phyloP scores from a whole-genome alignment of 257 asterid genomes.

The Solanum stenotomum region DNA sequence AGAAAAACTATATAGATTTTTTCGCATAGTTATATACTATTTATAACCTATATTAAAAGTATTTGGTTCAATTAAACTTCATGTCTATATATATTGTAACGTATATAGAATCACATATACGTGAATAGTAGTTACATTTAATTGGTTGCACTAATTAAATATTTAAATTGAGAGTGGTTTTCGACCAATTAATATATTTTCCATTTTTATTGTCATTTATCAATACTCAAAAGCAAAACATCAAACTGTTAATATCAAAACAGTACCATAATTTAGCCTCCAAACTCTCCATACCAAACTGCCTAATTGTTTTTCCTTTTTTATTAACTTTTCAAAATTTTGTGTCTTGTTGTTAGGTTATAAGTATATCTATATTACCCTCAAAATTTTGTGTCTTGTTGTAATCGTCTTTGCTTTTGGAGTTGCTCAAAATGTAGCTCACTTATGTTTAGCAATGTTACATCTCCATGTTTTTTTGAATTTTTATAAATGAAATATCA shows the following conservation, averaged over 20 bases:
- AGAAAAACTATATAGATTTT: neutral
- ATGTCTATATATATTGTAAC: neutral
- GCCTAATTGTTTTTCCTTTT: neutral
- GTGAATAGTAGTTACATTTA: neutral
- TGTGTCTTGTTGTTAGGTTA: neutral
- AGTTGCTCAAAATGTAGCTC: neutral
- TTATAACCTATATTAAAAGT: neutral
- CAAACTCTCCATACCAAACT: neutral
- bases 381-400: neutral
- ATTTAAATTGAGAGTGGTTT: neutral
- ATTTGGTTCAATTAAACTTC: neutral
- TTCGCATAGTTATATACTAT: neutral
- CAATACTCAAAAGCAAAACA: neutral
- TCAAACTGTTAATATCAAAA: neutral
- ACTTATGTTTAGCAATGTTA: neutral
- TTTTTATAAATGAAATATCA: neutral
- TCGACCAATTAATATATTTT: neutral
- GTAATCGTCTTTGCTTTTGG: neutral
- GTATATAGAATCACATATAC: neutral
- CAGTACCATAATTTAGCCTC: neutral
- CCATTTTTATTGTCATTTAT: neutral
- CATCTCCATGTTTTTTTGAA: neutral
- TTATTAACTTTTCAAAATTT: neutral
- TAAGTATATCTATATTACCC: neutral
- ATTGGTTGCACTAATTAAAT: neutral